Conservation (phyloP, 257 asterid species). For the Solanum raphanifolium region DNA sequence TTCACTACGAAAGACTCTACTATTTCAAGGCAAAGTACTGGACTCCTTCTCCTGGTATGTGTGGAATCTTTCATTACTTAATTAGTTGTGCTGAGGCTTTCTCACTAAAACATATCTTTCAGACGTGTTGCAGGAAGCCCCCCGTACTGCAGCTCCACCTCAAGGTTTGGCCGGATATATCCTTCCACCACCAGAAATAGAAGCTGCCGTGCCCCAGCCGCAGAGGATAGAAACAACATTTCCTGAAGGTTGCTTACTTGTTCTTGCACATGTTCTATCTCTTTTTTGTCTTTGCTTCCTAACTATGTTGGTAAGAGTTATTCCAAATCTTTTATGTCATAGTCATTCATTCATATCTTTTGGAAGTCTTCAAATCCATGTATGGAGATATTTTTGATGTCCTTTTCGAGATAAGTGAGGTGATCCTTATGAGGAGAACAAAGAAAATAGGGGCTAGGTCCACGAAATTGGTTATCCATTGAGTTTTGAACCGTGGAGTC, state of each 20-base stretch:
- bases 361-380: not conserved
- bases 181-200: constrained; percentile 12
- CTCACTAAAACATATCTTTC: constrained; percentile 6
- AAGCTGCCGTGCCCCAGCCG: constrained; percentile 8
- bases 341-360: not conserved
- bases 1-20: constrained; percentile 77
- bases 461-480: not conserved
- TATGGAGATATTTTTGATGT: not conserved
- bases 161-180: constrained; percentile 7
- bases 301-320: not conserved
- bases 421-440: not conserved
- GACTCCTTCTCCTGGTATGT: constrained; percentile 51
- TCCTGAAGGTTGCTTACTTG: constrained; percentile 25
- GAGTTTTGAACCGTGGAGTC: not conserved
- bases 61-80: not conserved
- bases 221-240: constrained; percentile 4
- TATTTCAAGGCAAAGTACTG: constrained; percentile 54
- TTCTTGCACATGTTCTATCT: not conserved
- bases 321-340: not conserved
- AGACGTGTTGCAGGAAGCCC: constrained; percentile 29
- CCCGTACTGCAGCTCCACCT: constrained; percentile 17
- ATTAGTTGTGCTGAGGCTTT: not conserved
- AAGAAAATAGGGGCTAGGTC: not conserved
- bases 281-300: not conserved
- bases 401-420: not conserved